These are phyloP conservation scores for Penicillium sp. DNA, from an alignment of 2,329 filamentous ascomycete species.

Conservation along the genomic window DNA sequence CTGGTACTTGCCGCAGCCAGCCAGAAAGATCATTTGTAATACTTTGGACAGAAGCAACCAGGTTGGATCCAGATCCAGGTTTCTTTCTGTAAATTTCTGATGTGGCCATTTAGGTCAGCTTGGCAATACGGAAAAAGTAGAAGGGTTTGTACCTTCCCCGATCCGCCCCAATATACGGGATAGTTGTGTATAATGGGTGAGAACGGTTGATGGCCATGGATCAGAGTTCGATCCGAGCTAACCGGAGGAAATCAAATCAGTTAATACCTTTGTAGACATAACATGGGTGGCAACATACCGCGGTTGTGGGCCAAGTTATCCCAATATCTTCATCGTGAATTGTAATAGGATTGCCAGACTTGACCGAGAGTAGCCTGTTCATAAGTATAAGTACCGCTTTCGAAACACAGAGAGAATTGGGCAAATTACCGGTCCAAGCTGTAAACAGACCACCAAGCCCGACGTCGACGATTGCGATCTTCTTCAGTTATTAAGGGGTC, in stretches of 20 bases:
- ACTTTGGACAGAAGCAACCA: slow-evolving; percentile 52
- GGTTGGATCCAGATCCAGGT: slow-evolving; percentile 46
- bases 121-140: no score
- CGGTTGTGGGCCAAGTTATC: slow-evolving; percentile 36
- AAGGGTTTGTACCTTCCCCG: slow-evolving; percentile 31
- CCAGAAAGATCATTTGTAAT: slow-evolving; percentile 51
- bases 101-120: slow-evolving; percentile 9
- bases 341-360: slow-evolving; percentile 55
- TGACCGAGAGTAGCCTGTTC: slow-evolving; percentile 49
- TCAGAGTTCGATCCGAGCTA: slow-evolving; percentile 20
- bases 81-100: slow-evolving; percentile 51
- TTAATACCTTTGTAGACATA: background rate
- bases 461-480: slow-evolving; percentile 50
- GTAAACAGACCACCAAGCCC: slow-evolving; percentile 59
- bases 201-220: slow-evolving; percentile 48
- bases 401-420: background rate
- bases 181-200: slow-evolving; percentile 54
- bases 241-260: background rate
- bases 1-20: slow-evolving; percentile 52
- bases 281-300: slow-evolving; percentile 19
- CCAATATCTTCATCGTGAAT: slow-evolving; percentile 56
- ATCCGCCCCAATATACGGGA: slow-evolving; percentile 54
- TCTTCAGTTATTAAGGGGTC: slow-evolving; percentile 40
- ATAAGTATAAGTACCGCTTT: slow-evolving; percentile 1
- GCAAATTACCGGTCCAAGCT: slow-evolving; percentile 49